phyloP scores from a whole-genome alignment of 139 green algal species.

The Pleodorina starrii region DNA sequence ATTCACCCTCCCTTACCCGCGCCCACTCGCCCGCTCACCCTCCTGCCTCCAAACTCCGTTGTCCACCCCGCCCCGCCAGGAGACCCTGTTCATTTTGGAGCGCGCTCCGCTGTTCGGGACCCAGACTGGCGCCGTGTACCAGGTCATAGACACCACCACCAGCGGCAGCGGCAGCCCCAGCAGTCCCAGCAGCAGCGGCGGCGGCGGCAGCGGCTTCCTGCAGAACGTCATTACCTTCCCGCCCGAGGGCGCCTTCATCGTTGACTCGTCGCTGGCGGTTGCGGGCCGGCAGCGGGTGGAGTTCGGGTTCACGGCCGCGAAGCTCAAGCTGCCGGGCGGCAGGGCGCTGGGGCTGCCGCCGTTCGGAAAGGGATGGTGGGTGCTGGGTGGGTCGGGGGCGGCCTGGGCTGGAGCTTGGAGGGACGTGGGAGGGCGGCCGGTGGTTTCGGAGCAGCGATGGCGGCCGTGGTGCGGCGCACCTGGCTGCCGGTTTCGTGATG shows the following conservation, averaged over 20 bases:
- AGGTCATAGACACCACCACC: constrained; percentile 63
- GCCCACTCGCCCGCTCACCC: too few relatives aligned
- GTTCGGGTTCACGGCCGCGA: constrained; percentile 83
- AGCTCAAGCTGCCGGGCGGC: constrained; percentile 69
- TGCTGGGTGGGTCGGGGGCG: not conserved
- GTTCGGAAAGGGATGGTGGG: constrained; percentile 86
- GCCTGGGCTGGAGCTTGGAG: too few relatives aligned
- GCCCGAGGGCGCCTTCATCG: constrained; percentile 86
- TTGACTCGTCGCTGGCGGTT: constrained; percentile 65
- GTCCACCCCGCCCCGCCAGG: too few relatives aligned
- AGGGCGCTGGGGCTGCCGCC: constrained; percentile 74
- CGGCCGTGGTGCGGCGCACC: not conserved
- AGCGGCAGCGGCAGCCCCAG: not conserved
- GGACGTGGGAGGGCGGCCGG: not conserved
- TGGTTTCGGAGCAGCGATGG: not conserved
- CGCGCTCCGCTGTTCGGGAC: constrained; percentile 86
- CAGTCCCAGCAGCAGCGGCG: too few relatives aligned
- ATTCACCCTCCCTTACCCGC: too few relatives aligned
- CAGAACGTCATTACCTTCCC: constrained; percentile 95
- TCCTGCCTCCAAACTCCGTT: too few relatives aligned
- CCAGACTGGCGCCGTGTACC: constrained; percentile 82
- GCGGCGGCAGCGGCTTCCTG: constrained; percentile 53
- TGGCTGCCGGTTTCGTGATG: too few relatives aligned
- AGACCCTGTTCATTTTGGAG: constrained; percentile 90
- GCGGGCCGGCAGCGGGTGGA: constrained; percentile 61